These are phyloP conservation scores for Penicillium hesseltinei DNA, from an alignment of 2,329 filamentous ascomycete genomes.

Conservation along the genomic window DNA sequence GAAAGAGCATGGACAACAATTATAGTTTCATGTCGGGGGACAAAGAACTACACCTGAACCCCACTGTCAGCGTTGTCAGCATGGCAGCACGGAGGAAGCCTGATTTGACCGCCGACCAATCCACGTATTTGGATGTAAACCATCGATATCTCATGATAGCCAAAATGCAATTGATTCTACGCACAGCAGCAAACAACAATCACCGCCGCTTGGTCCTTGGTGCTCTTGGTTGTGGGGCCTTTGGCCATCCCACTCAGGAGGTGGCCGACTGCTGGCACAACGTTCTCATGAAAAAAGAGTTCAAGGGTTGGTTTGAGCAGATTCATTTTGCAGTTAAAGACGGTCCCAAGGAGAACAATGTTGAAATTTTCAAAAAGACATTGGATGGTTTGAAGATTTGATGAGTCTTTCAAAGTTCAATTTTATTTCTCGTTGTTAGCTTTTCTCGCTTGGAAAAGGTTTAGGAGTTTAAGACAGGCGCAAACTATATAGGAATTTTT, in stretches of 20 bases:
- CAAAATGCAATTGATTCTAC: conserved; percentile 62
- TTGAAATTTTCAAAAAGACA: neutral
- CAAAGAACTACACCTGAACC: neutral
- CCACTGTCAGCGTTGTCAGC: conserved; percentile 56
- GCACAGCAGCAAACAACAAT: conserved; percentile 57
- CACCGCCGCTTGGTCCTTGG: conserved; percentile 64
- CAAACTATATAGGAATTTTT: neutral
- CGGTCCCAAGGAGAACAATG: neutral
- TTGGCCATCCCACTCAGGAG: conserved; percentile 60
- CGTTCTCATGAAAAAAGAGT: conserved; percentile 61
- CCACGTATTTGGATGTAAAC: conserved; percentile 40
- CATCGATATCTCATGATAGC: conserved; percentile 58
- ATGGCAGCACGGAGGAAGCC: conserved; percentile 57
- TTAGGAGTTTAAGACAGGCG: neutral
- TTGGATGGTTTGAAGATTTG: neutral
- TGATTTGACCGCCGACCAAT: conserved; percentile 16
- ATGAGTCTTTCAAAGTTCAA: neutral
- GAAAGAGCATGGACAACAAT: conserved; percentile 48
- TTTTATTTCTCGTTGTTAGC: neutral
- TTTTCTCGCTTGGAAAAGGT: neutral
- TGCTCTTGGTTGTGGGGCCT: conserved; percentile 68
- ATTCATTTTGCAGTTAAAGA: conserved; percentile 61
- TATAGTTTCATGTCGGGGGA: conserved; percentile 45
- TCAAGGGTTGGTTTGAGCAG: conserved; percentile 62
- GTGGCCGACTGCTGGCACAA: conserved; percentile 63